Evolutionary conservation across 1,139 yeast species (phyloP), one percentile per base, ranked within the genome.

Genomic region (Entelexis paramagnoliae): DNA sequence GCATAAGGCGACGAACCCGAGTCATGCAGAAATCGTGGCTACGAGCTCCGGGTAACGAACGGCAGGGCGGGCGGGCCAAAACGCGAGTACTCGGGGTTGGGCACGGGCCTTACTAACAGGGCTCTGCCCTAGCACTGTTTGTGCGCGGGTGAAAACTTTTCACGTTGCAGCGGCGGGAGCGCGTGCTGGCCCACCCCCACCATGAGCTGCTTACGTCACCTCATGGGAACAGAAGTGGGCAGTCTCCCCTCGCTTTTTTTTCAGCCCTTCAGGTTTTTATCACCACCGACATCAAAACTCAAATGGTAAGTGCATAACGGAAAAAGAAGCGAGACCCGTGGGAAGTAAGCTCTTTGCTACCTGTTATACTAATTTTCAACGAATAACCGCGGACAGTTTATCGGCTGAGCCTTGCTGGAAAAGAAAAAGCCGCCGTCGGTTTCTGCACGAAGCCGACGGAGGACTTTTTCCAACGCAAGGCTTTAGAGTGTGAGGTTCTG

Each of bases 401-500:
- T 48, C 55, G 56, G 55, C 53, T 54, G 56, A 51, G 56, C 38
- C 46, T 29, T 38, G 19, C n/a, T 20, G 34, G 28, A 26, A 22
- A 22, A 22, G 24, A 22, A 22, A 6, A 22, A 22, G 24, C 24
- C 24, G 24, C 4, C 6, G 24, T 22, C 24, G 24, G 6, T 4
- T 4, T 22, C 24, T n/a, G 6, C 24, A 22, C 24, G 24, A 22
- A 22, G 6, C 4, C 24, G 6, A 22, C 24, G 6, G 19, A 10
- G 28, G 38, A 2, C n/a, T 22, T 19, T 19, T 43, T 22, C 8
- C 28, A 9, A 22, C 16, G 32, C 32, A 43, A 20, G 49, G 42
- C 58, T 55, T 53, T 55, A 55, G 56, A 55, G 58, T 52, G 58
- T 53, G 51, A 51, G 55, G 57, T 54, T 54, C 56, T 54, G 57